Conservation (phyloP, 805 yeast genomes). For the Sugiyamaella americana region DNA sequence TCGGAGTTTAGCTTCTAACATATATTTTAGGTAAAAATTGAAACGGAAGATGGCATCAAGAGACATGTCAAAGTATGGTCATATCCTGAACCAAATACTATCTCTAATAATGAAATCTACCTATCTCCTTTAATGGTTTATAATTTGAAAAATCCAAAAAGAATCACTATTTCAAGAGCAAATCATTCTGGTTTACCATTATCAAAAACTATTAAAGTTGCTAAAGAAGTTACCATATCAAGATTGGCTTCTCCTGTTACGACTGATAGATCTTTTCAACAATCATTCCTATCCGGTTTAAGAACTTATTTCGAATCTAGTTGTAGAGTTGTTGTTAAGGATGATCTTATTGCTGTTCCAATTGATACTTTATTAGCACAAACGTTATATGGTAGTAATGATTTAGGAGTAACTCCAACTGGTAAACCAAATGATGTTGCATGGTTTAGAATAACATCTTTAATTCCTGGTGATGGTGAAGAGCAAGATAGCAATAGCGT, state of each 20-base stretch:
- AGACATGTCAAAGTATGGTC: slow-evolving; percentile 46
- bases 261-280: slow-evolving; percentile 57
- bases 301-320: slow-evolving; percentile 54
- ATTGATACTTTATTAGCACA: slow-evolving; percentile 64
- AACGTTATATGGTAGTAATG: slow-evolving; percentile 36
- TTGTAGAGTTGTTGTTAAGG: slow-evolving; percentile 52
- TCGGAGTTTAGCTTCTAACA: not conserved
- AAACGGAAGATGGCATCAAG: slow-evolving; percentile 8
- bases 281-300: slow-evolving; percentile 53
- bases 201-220: slow-evolving; percentile 37
- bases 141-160: slow-evolving; percentile 40
- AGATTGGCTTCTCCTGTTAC: slow-evolving; percentile 66
- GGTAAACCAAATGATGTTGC: slow-evolving; percentile 69
- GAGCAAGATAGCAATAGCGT: not conserved
- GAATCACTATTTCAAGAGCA: slow-evolving; percentile 36
- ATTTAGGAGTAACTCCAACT: slow-evolving; percentile 40
- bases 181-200: not conserved
- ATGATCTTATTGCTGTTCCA: slow-evolving; percentile 70
- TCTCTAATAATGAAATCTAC: slow-evolving; percentile 38
- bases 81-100: slow-evolving; percentile 56
- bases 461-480: slow-evolving; percentile 24
- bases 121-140: slow-evolving; percentile 57
- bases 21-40: slow-evolving; percentile 5
- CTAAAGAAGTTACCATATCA: slow-evolving; percentile 58
- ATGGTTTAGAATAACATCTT: slow-evolving; percentile 71